phyloP scores from a whole-genome alignment of 169 alveolate species.

The Cryptosporidium bovis region DNA sequence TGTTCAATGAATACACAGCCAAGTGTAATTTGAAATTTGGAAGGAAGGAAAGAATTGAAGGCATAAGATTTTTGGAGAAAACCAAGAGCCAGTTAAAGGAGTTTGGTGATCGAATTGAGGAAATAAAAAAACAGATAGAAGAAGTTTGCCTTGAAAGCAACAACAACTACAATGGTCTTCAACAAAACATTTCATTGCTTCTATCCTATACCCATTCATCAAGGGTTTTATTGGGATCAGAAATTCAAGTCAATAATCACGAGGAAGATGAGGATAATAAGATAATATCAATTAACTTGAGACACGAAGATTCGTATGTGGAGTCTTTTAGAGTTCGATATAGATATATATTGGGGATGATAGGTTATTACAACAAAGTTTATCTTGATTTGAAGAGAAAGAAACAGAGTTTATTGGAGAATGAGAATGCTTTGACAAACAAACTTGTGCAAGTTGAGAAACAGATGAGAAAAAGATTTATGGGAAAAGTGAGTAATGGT shows the following conservation, averaged over 20 bases:
- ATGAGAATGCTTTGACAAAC: conserved; percentile 2
- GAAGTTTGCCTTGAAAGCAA: conserved; percentile 6
- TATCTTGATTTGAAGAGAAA: conserved; percentile 21
- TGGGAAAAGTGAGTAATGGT: too few species aligned
- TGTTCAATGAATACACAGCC: conserved; percentile 42
- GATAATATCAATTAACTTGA: neutral
- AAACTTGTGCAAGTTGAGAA: conserved; percentile 2
- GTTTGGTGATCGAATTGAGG: neutral
- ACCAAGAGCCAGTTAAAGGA: conserved; percentile 12
- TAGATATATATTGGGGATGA: neutral
- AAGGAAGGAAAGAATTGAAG: neutral
- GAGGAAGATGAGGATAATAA: neutral
- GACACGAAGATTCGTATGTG: neutral
- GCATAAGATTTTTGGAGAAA: neutral
- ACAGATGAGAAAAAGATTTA: neutral
- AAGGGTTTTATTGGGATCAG: conserved; percentile 6
- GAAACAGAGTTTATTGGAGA: conserved; percentile 10
- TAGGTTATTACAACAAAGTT: conserved; percentile 13
- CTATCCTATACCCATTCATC: conserved; percentile 14
- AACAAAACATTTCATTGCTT: neutral
- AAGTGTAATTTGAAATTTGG: conserved; percentile 7
- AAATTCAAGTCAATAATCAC: neutral
- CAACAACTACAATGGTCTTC: neutral
- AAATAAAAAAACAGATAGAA: neutral
- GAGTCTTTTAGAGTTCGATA: conserved; percentile 39